phyloP scores from a whole-genome alignment of 2,329 filamentous ascomycete species.

The Pseudogymnoascus sp. region DNA sequence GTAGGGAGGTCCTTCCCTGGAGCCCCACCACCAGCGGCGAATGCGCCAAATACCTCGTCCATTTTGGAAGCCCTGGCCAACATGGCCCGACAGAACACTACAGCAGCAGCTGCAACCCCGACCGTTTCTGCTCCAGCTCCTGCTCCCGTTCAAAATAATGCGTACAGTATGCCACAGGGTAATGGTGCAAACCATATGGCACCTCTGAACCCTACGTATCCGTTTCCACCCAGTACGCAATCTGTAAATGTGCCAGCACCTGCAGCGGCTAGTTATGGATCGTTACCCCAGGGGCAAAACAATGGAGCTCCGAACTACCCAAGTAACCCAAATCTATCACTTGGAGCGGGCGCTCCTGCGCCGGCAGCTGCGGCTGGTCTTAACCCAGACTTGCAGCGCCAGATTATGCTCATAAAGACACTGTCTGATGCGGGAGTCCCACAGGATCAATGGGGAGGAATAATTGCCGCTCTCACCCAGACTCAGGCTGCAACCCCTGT shows the following conservation, averaged over 20 bases:
- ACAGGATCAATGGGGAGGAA: conserved; percentile 63
- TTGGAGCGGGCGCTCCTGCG: conserved; percentile 31
- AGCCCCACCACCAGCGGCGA: conserved; percentile 33
- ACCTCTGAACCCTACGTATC: conserved; percentile 22
- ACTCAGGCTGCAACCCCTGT: conserved; percentile 21
- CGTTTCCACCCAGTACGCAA: conserved; percentile 38
- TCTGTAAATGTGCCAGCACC: conserved; percentile 50
- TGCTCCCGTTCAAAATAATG: conserved; percentile 25
- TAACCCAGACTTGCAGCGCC: conserved; percentile 56
- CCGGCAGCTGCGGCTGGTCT: conserved; percentile 33
- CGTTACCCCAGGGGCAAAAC: conserved; percentile 27
- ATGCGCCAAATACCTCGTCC: conserved; percentile 49
- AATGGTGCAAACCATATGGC: conserved; percentile 28
- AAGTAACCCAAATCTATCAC: conserved; percentile 31
- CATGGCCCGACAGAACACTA: conserved; percentile 67
- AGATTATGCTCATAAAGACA: conserved; percentile 67
- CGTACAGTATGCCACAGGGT: conserved; percentile 40
- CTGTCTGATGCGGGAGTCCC: conserved; percentile 68
- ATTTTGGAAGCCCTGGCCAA: conserved; percentile 75
- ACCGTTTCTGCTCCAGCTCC: conserved; percentile 23
- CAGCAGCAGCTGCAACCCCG: conserved; percentile 30
- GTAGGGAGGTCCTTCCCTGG: conserved; percentile 34
- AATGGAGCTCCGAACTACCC: conserved; percentile 33
- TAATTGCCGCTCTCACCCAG: conserved; percentile 46
- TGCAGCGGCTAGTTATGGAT: conserved; percentile 23